Conservation (phyloP, 352 stramenopile genomes). For the Pythium oligandrum region DNA sequence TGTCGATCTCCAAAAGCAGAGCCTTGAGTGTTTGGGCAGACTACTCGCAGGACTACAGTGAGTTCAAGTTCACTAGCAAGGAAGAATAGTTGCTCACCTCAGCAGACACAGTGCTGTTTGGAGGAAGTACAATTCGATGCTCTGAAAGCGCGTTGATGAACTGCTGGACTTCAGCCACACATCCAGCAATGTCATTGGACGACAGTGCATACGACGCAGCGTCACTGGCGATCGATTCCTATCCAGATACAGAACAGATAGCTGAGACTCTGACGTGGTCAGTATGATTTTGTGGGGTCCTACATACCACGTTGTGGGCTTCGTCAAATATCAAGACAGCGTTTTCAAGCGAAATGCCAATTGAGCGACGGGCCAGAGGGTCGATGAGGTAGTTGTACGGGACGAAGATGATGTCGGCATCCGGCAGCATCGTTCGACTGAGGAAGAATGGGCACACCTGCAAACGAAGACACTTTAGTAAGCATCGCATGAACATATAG, state of each 20-base stretch:
- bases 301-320: conserved; percentile 94
- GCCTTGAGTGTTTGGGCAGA: conserved; percentile 77
- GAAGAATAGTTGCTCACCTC: conserved; percentile 36
- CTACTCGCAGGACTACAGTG: conserved; percentile 21
- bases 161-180: conserved; percentile 91
- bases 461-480: no score
- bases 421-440: conserved; percentile 83
- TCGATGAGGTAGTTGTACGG: conserved; percentile 99
- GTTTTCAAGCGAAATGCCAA: conserved; percentile 95
- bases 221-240: conserved; percentile 91
- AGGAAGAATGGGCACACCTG: conserved; percentile 98
- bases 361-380: conserved; percentile 79
- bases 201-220: conserved; percentile 96
- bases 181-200: conserved; percentile 91
- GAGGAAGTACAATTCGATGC: conserved; percentile 44
- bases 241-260: background rate
- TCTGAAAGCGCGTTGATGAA: conserved; percentile 69
- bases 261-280: background rate
- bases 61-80: background rate
- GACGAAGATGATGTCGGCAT: conserved; percentile 97
- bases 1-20: conserved; percentile 82
- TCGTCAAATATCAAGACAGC: conserved; percentile 99
- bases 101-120: conserved; percentile 44
- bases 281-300: no score
- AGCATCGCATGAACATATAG: background rate